Percentiles rank a stretch among this genome's conserved stretches.
Evolutionary conservation across 306 rosid species (phyloP).

Genomic region (Casuarina glauca): DNA sequence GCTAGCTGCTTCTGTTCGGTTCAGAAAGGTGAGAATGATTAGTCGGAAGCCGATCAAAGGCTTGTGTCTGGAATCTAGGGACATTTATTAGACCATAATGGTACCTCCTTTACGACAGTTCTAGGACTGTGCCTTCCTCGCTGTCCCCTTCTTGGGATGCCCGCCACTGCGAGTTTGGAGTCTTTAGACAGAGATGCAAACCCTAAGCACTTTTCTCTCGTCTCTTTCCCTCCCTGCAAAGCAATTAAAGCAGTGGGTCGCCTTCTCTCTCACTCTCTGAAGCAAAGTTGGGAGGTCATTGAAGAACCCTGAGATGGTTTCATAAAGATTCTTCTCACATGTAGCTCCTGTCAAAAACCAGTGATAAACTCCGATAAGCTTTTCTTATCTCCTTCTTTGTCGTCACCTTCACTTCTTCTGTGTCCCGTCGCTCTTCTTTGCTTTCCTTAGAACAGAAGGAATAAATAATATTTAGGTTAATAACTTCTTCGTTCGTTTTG

Average conservation of each 20-base stretch:
- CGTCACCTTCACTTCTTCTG: slow-evolving; percentile 13
- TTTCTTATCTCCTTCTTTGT: slow-evolving; percentile 5
- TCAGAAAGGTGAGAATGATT: slow-evolving; percentile 44
- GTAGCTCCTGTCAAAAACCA: slow-evolving; percentile 15
- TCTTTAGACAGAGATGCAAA: slow-evolving; percentile 15
- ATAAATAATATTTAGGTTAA: neutral
- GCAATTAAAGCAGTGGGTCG: neutral
- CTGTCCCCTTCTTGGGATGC: slow-evolving; percentile 34
- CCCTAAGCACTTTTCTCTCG: slow-evolving; percentile 14
- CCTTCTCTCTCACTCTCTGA: neutral
- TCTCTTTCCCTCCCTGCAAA: slow-evolving; percentile 20
- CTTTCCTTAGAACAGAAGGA: neutral
- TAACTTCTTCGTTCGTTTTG: neutral
- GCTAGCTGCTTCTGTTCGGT: slow-evolving; percentile 16
- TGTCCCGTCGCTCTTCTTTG: neutral
- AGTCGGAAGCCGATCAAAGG: slow-evolving; percentile 34
- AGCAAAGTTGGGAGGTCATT: slow-evolving; percentile 3
- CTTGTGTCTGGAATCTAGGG: slow-evolving; percentile 49
- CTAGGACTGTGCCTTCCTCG: slow-evolving; percentile 10
- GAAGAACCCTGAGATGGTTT: slow-evolving; percentile 19
- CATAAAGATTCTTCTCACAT: neutral
- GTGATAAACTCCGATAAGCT: neutral
- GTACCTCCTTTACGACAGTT: slow-evolving; percentile 14
- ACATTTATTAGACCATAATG: slow-evolving; percentile 42
- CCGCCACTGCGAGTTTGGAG: slow-evolving; percentile 35